Evolutionary conservation across 192 early-diverging fungal species (phyloP), one percentile per base, ranked within the genome.

Genomic region (Rhizoclosmatium sp.): DNA sequence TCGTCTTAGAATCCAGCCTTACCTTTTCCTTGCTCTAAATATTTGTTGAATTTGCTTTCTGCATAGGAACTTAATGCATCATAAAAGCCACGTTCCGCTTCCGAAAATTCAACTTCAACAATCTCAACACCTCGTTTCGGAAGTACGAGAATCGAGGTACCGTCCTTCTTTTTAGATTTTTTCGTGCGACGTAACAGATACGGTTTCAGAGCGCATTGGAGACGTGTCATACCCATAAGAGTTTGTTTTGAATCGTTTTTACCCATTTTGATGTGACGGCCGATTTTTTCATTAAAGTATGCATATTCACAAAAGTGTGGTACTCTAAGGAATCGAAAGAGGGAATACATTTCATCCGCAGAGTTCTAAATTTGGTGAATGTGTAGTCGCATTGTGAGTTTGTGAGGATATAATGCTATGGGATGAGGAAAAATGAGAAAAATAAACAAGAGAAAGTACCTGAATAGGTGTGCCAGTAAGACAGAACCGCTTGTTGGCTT

Each of bases 331-430:
- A 94, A 94, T 0, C 88, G 86, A 10, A 94, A 71, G 9, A 93
- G 76, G n/a, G 90, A 86, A 71, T 89, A 95, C 2, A 94, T 62
- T 61, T 95, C 93, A 31, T 90, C 89, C 2, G 94, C 78, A 56
- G 81, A 87, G 74, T 94, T 94, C 77, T 94, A 92, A 44, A 64
- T 31, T 31, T 31, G 31, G 31, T 31, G 31, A 31, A 31, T 31
- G 31, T 31, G 31, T 31, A 31, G 39, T 19, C 21, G 60, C 7
- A 69, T 44, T 14, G 19, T n/a, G 3, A 42, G 2, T 47, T 78
- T 10, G 54, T 2, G 14, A 77, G 51, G 7, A 75, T n/a, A 68
- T 40, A 23, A 16, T 39, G 16, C 49, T 40, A 46, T 19, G 23
- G 16, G 41, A 47, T 4, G 47, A 10, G 31, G 31, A 31, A 31